Evolutionary conservation across 352 stramenopile genomes (phyloP).

Genomic region (Phytophthora europaea): DNA sequence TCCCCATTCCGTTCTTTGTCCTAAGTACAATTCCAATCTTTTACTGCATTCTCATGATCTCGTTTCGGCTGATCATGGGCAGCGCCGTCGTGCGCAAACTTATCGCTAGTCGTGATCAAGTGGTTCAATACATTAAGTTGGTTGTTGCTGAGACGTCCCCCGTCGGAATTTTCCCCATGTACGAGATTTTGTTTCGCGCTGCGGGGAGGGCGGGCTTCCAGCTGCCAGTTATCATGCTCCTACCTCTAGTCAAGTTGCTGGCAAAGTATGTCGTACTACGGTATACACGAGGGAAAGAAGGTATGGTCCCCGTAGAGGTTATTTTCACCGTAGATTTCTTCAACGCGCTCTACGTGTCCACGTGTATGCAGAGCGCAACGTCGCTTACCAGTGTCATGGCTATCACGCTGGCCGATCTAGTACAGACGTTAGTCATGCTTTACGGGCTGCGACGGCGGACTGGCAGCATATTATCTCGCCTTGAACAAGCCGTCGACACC

Average conservation of each 20-base stretch:
- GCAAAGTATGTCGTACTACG: conserved; percentile 28
- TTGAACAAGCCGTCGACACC: not conserved
- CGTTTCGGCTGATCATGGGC: not conserved
- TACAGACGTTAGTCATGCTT: not conserved
- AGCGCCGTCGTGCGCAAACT: not conserved
- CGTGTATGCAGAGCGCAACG: conserved; percentile 40
- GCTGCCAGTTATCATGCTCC: conserved; percentile 12
- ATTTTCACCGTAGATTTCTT: conserved; percentile 48
- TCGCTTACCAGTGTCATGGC: conserved; percentile 24
- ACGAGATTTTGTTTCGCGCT: conserved; percentile 9
- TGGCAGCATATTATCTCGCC: not conserved
- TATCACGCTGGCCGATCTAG: conserved; percentile 25
- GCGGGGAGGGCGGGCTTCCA: not conserved
- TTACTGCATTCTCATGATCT: conserved; percentile 1
- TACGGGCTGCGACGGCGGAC: conserved; percentile 7
- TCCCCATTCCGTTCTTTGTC: conserved; percentile 12
- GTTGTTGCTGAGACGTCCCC: conserved; percentile 2
- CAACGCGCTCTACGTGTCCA: conserved; percentile 38
- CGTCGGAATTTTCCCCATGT: conserved; percentile 9
- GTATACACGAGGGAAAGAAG: not conserved
- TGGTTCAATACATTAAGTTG: not conserved
- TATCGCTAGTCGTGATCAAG: not conserved
- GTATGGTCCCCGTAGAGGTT: conserved; percentile 15
- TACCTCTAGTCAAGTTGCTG: conserved; percentile 35
- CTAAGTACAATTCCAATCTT: not conserved